phyloP scores from a whole-genome alignment of 2,329 filamentous ascomycete genomes.

The Fusarium sp. region DNA sequence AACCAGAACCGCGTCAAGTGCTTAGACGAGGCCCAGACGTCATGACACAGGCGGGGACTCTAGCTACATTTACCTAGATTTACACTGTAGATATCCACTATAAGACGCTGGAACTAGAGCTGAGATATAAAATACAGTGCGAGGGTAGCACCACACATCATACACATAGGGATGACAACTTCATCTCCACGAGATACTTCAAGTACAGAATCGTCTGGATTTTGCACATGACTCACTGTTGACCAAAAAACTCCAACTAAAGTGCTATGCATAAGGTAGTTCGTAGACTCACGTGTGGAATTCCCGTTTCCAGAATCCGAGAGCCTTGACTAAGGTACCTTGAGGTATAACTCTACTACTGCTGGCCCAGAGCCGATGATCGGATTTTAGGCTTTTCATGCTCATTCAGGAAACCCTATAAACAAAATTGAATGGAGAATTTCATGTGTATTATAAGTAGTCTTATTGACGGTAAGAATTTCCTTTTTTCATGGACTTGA shows the following conservation, averaged over 20 bases:
- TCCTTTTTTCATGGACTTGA: background rate
- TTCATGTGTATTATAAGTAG: too few relatives aligned
- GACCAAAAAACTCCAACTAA: background rate
- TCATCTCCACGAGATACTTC: background rate
- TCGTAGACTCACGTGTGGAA: background rate
- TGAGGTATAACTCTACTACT: background rate
- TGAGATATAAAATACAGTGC: conserved; percentile 1
- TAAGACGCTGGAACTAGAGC: background rate
- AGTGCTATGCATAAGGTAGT: background rate
- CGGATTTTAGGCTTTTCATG: background rate
- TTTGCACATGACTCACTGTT: background rate
- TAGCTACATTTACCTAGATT: background rate
- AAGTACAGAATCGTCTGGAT: background rate
- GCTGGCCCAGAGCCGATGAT: background rate
- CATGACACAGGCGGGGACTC: conserved; percentile 25
- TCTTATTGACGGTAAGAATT: background rate
- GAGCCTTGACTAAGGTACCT: background rate
- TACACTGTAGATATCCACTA: conserved; percentile 9
- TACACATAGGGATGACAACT: background rate
- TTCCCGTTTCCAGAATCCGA: background rate
- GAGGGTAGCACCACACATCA: background rate
- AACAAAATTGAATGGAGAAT: background rate
- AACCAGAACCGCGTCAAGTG: conserved; percentile 42
- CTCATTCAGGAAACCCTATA: background rate
- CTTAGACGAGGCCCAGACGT: conserved; percentile 17